Conservation (phyloP, 495 filamentous ascomycete genomes). For the Neurospora sp. region DNA sequence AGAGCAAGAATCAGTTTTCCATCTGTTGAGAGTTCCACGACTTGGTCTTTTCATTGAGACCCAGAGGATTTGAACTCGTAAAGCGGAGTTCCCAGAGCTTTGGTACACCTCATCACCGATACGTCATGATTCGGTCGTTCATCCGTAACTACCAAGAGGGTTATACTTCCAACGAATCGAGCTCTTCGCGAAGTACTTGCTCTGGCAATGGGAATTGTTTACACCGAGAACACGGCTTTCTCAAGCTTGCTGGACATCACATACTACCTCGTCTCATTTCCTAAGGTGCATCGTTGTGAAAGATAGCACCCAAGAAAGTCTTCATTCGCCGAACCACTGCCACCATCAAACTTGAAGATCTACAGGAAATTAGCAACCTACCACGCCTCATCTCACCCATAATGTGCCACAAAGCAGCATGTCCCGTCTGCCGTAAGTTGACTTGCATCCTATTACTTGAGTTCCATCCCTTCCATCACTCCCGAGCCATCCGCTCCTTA, state of each 20-base stretch:
- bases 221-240: background rate
- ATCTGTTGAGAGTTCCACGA: background rate
- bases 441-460: background rate
- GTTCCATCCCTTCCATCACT: background rate
- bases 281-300: background rate
- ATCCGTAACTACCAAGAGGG: background rate
- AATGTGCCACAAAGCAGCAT: background rate
- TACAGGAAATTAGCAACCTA: background rate
- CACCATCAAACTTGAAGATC: background rate
- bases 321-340: background rate
- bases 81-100: background rate
- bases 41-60: background rate
- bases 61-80: background rate
- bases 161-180: background rate
- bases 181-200: background rate
- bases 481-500: background rate
- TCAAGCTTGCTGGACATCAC: background rate
- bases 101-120: background rate
- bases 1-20: background rate
- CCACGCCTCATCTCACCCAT: background rate
- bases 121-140: background rate
- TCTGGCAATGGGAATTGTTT: background rate
- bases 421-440: background rate
- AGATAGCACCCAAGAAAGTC: background rate
- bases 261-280: background rate